Evolutionary conservation across 805 yeast species (phyloP).

Genomic region (Cephaloascus albidus): DNA sequence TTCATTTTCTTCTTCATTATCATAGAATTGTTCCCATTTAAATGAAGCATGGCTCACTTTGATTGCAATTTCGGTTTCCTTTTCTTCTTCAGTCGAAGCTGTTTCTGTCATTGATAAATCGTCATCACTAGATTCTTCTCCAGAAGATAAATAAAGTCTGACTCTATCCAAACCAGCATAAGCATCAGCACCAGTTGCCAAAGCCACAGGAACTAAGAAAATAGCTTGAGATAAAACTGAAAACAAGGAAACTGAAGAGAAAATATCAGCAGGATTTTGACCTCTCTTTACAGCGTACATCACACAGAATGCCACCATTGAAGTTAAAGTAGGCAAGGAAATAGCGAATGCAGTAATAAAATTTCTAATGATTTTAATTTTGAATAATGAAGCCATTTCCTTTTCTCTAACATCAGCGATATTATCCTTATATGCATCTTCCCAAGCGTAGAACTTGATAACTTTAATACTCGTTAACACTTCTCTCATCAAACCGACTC

Average conservation of each 20-base stretch:
- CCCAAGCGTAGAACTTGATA: constrained; percentile 91
- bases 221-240: constrained; percentile 52
- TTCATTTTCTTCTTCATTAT: background rate
- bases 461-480: constrained; percentile 68
- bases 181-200: constrained; percentile 63
- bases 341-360: constrained; percentile 51
- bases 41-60: background rate
- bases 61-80: background rate
- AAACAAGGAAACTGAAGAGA: constrained; percentile 64
- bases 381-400: constrained; percentile 56
- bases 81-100: background rate
- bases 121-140: constrained; percentile 28
- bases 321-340: constrained; percentile 60
- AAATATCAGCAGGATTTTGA: constrained; percentile 51
- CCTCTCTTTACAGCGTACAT: constrained; percentile 24
- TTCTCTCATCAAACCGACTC: constrained; percentile 74
- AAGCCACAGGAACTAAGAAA: constrained; percentile 61
- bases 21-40: background rate
- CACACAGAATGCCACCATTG: constrained; percentile 48
- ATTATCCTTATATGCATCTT: constrained; percentile 56
- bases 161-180: constrained; percentile 51
- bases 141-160: constrained; percentile 38
- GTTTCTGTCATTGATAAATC: background rate
- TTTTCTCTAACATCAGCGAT: constrained; percentile 44
- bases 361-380: constrained; percentile 58